Percentiles rank a stretch among this genome's conserved stretches.
These are phyloP conservation scores for Phytophthora kernoviae DNA, from an alignment of 352 stramenopile genomes.

Conservation along the genomic window DNA sequence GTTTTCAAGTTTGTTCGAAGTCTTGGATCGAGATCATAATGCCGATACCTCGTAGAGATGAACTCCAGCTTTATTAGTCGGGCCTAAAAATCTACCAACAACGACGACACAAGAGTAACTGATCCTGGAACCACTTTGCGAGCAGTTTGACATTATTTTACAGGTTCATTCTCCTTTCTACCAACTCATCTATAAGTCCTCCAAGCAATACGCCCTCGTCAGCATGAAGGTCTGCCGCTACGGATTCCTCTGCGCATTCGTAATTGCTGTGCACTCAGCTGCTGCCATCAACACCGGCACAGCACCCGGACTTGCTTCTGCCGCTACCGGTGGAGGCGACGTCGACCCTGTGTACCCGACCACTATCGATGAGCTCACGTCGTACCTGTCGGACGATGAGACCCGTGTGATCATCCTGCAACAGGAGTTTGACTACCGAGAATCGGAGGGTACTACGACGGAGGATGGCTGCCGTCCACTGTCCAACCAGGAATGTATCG, in stretches of 20 bases:
- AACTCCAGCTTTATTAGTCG: not conserved
- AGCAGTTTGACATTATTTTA: not conserved
- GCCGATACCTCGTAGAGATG: not conserved
- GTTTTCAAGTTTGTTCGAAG: not conserved
- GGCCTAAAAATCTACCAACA: too few relatives aligned
- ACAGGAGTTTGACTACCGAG: constrained; percentile 29
- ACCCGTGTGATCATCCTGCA: constrained; percentile 34
- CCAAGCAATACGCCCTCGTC: not conserved
- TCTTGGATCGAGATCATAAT: too few relatives aligned
- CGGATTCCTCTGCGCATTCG: constrained; percentile 12
- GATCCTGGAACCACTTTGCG: not conserved
- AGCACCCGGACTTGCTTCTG: constrained; percentile 24
- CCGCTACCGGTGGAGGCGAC: constrained; percentile 19
- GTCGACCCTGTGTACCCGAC: constrained; percentile 28
- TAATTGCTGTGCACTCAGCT: constrained; percentile 6
- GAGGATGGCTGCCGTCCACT: constrained; percentile 20
- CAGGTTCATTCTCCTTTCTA: not conserved
- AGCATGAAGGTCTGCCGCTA: constrained; percentile 5
- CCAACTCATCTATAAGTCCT: not conserved
- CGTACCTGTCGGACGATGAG: constrained; percentile 27
- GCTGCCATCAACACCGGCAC: constrained; percentile 24
- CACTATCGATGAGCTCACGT: constrained; percentile 28
- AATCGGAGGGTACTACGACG: constrained; percentile 23
- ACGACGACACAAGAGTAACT: not conserved
- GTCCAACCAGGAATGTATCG: constrained; percentile 27